Evolutionary conservation across 139 green algal species (phyloP), one percentile per base, ranked within the genome.

Genomic region (Prasinococcaceae sp.): DNA sequence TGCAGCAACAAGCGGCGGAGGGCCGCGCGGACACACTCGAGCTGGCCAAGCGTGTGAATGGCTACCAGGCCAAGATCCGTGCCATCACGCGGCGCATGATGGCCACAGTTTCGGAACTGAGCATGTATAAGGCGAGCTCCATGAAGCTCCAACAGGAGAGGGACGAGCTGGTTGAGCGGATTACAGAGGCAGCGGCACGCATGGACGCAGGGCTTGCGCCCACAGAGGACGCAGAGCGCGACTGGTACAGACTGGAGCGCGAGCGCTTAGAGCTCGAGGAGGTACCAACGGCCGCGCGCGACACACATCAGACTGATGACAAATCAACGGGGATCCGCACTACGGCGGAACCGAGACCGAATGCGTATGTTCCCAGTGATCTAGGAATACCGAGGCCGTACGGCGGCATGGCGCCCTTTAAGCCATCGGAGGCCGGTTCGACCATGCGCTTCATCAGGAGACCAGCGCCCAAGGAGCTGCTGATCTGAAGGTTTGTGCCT

Each of bases 351-450:
- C 55, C 79, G 1, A 64, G 84, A 0, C 82, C 82, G 12, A 87
- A 88, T 65, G 84, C 84, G 2, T 93, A 93, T 68, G 82, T 92
- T 24, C 78, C 82, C 2, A 79, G 85, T 39, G 65, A 80, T 12
- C 50, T 85, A 23, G 84, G 80, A 24, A 85, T 93, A 27, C 80
- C 82, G 52, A 81, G 80, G 64, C 84, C 84, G 6, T 93, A 85
- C 61, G 80, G 78, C 8, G 53, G 20, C 6, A 83, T 81, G 41
- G 63, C 70, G 14, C 83, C 83, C 0, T 90, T 90, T 69, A 92
- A 92, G 56, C 82, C 82, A 3, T 54, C 30, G 2, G 75, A 82
- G 27, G 32, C 68, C 0, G 78, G 78, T 14, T 60, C 65, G 12
- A 84, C 68, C n/a, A 87, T 86, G 82, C 73, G 82, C 1, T 76